Conservation (phyloP, 1,284 basidiomycete species). For the Ustilago lituana region DNA sequence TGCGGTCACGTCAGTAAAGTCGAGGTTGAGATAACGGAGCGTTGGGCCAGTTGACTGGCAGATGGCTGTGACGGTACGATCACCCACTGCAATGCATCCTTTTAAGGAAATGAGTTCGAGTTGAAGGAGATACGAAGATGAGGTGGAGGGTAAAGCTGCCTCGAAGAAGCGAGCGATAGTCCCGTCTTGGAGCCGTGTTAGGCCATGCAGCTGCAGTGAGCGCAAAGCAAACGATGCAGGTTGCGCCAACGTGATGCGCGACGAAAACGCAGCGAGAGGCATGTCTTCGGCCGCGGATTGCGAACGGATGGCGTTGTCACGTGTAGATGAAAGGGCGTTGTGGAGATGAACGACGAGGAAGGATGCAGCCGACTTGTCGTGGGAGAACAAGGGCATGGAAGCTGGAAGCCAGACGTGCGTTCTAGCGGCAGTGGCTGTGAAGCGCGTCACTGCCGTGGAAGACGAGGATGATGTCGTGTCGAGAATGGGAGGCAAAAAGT, state of each 20-base stretch:
- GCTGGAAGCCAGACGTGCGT: slow-evolving; percentile 39
- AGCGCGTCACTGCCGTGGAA: background rate
- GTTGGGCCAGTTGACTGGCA: slow-evolving; percentile 24
- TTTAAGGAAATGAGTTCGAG: slow-evolving; percentile 30
- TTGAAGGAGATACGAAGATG: slow-evolving; percentile 3
- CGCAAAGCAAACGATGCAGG: slow-evolving; percentile 27
- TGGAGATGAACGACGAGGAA: slow-evolving; percentile 27
- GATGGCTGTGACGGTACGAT: slow-evolving; percentile 27
- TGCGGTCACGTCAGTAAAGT: slow-evolving; percentile 39
- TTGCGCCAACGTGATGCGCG: slow-evolving; percentile 1
- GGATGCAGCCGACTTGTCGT: slow-evolving; percentile 29
- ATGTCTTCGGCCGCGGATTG: slow-evolving; percentile 1
- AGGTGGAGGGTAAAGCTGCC: background rate
- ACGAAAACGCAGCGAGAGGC: slow-evolving; percentile 19
- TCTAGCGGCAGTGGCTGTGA: slow-evolving; percentile 8
- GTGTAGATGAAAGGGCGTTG: slow-evolving; percentile 6
- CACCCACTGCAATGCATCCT: slow-evolving; percentile 33
- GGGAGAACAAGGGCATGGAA: slow-evolving; percentile 32
- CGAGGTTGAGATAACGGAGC: slow-evolving; percentile 37
- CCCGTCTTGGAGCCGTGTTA: slow-evolving; percentile 33
- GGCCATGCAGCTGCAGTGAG: slow-evolving; percentile 36
- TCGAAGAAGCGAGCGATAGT: slow-evolving; percentile 32
- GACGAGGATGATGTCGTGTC: background rate
- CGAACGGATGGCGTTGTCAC: slow-evolving; percentile 3
- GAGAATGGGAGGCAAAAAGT: slow-evolving; percentile 34